A percentile compares a stretch with the other conserved stretches of the same genome.
Evolutionary conservation across 257 asterid species (phyloP).

Genomic region (Solanum gandarillasii): DNA sequence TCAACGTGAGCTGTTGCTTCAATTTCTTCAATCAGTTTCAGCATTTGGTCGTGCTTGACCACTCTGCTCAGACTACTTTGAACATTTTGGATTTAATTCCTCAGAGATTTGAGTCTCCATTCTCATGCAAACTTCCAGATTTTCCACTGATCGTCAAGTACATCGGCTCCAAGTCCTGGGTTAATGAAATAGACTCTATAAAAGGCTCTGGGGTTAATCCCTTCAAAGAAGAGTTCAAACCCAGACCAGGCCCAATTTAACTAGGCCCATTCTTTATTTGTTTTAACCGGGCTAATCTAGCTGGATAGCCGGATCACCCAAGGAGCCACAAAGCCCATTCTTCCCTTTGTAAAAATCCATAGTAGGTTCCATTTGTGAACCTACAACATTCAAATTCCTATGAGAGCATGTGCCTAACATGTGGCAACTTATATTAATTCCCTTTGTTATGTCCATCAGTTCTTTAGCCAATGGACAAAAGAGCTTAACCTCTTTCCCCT

Average conservation of each 20-base stretch:
- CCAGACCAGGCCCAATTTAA: neutral
- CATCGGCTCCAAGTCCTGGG: neutral
- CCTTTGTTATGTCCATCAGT: neutral
- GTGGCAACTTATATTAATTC: neutral
- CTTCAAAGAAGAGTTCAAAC: neutral
- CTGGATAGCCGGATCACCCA: neutral
- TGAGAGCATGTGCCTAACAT: neutral
- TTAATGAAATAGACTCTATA: neutral
- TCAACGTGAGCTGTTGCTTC: neutral
- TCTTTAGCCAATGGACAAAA: neutral
- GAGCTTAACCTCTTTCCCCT: neutral
- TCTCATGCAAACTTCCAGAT: neutral
- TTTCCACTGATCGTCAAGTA: neutral
- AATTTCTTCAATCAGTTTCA: neutral
- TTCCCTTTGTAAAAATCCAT: neutral
- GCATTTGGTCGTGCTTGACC: neutral
- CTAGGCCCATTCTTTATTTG: neutral
- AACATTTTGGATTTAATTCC: neutral
- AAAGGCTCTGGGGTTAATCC: neutral
- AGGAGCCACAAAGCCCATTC: neutral
- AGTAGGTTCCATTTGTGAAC: neutral
- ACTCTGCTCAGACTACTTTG: neutral
- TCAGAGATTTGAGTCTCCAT: neutral
- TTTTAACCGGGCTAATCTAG: neutral
- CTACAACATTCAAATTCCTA: neutral